Conservation (phyloP, 352 stramenopile species). For the Globisporangium paddicum region DNA sequence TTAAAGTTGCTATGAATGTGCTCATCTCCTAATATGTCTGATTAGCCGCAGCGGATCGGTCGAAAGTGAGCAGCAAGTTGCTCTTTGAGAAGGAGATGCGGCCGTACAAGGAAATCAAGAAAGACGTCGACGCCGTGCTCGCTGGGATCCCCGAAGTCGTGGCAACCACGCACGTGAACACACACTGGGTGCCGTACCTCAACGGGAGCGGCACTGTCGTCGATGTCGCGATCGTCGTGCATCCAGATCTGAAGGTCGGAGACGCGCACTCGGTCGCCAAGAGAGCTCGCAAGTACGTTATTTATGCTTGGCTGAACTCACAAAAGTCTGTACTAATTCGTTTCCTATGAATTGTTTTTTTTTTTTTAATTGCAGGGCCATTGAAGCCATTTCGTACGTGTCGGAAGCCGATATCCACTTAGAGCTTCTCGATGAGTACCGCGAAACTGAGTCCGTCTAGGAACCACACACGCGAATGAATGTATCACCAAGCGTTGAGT, state of each 20-base stretch:
- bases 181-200: conserved; percentile 66
- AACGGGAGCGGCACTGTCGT: conserved; percentile 62
- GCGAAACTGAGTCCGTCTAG: conserved; percentile 14
- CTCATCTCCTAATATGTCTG: no score
- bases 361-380: conserved; percentile 34
- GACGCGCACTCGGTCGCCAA: conserved; percentile 71
- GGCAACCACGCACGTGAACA: conserved; percentile 77
- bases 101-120: conserved; percentile 71
- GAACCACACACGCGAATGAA: background rate
- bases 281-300: conserved; percentile 53
- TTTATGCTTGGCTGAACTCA: background rate
- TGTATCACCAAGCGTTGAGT: background rate
- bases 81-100: conserved; percentile 54
- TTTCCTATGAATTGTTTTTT: background rate
- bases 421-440: conserved; percentile 66
- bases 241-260: conserved; percentile 69
- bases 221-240: conserved; percentile 75
- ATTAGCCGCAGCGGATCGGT: conserved; percentile 21
- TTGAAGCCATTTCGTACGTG: conserved; percentile 77
- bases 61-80: conserved; percentile 21
- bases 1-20: no score
- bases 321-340: no score
- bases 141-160: conserved; percentile 63
- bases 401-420: conserved; percentile 78
- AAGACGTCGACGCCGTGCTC: conserved; percentile 58